These are phyloP conservation scores for Phytophthora colocasiae DNA, from an alignment of 352 stramenopile genomes.

Conservation along the genomic window DNA sequence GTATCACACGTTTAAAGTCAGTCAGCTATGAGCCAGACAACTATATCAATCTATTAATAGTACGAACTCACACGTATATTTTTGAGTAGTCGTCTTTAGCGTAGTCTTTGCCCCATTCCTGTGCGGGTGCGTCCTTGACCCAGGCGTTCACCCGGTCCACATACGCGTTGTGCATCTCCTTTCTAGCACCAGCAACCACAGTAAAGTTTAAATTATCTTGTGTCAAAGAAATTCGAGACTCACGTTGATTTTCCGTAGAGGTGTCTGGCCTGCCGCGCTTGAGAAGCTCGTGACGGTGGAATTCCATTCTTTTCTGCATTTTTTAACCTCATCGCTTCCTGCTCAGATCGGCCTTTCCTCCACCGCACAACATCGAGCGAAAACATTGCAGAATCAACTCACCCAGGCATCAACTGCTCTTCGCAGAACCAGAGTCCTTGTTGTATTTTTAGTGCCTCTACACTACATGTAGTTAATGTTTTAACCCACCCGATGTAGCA, in stretches of 20 bases:
- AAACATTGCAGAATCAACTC: slow-evolving; percentile 46
- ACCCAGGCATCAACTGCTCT: slow-evolving; percentile 7
- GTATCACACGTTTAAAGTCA: too few species aligned
- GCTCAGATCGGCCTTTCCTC: slow-evolving; percentile 49
- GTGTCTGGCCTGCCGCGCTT: slow-evolving; percentile 50
- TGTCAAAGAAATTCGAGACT: not conserved
- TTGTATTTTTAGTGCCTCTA: slow-evolving; percentile 18
- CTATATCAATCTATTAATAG: not conserved
- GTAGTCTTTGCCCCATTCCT: slow-evolving; percentile 66
- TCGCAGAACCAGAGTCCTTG: not conserved
- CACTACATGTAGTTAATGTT: not conserved
- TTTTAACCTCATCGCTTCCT: slow-evolving; percentile 42
- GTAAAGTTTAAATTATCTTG: not conserved
- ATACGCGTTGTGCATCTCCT: slow-evolving; percentile 78
- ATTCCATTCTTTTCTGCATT: slow-evolving; percentile 28
- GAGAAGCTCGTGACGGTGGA: slow-evolving; percentile 30
- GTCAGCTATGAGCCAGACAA: too few species aligned
- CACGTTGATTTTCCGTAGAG: slow-evolving; percentile 70
- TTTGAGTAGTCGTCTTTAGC: slow-evolving; percentile 57
- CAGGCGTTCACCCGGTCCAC: slow-evolving; percentile 62
- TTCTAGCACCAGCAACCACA: slow-evolving; percentile 33
- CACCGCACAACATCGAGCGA: slow-evolving; percentile 65
- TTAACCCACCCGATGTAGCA: too few species aligned
- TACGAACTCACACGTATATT: slow-evolving; percentile 56
- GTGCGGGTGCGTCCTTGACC: slow-evolving; percentile 45